These are phyloP conservation scores for Cercospora sesami DNA, from an alignment of 2,329 filamentous ascomycete species.

Conservation along the genomic window DNA sequence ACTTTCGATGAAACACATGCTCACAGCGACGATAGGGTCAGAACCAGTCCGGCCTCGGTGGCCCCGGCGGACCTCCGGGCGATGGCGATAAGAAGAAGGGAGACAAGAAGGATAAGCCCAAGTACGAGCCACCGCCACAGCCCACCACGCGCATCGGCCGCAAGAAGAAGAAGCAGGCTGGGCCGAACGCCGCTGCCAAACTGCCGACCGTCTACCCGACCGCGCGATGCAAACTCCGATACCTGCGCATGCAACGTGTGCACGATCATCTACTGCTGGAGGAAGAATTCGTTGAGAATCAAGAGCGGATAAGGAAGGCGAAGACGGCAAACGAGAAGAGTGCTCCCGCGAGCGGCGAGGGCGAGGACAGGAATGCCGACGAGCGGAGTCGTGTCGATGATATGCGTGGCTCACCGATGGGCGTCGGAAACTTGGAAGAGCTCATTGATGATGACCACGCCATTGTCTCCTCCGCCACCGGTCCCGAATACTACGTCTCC, in stretches of 20 bases:
- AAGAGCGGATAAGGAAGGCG: slow-evolving; percentile 90
- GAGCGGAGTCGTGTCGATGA: slow-evolving; percentile 94
- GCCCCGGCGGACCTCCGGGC: slow-evolving; percentile 56
- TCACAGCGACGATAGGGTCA: slow-evolving; percentile 61
- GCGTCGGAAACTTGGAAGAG: slow-evolving; percentile 94
- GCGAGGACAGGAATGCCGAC: slow-evolving; percentile 89
- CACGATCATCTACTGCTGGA: slow-evolving; percentile 96
- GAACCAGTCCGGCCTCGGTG: slow-evolving; percentile 83
- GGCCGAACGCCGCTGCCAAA: slow-evolving; percentile 91
- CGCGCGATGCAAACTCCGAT: slow-evolving; percentile 93
- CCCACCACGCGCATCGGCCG: slow-evolving; percentile 95
- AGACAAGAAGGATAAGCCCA: slow-evolving; percentile 92
- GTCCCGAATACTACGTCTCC: slow-evolving; percentile 97
- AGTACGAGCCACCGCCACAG: slow-evolving; percentile 97
- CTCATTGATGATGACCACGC: slow-evolving; percentile 99
- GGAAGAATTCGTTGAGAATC: slow-evolving; percentile 98
- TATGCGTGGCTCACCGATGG: slow-evolving; percentile 98
- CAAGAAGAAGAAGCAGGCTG: slow-evolving; percentile 96
- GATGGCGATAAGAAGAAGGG: slow-evolving; percentile 86
- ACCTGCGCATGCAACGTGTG: slow-evolving; percentile 96
- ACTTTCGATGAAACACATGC: slow-evolving; percentile 3
- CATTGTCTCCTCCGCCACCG: slow-evolving; percentile 95
- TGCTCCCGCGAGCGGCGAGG: slow-evolving; percentile 60
- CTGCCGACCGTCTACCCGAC: slow-evolving; percentile 92
- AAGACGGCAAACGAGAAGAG: slow-evolving; percentile 75